These are phyloP conservation scores for Ophiocordyceps camponoti-saundersi DNA, from an alignment of 2,329 filamentous ascomycete species.

Conservation along the genomic window DNA sequence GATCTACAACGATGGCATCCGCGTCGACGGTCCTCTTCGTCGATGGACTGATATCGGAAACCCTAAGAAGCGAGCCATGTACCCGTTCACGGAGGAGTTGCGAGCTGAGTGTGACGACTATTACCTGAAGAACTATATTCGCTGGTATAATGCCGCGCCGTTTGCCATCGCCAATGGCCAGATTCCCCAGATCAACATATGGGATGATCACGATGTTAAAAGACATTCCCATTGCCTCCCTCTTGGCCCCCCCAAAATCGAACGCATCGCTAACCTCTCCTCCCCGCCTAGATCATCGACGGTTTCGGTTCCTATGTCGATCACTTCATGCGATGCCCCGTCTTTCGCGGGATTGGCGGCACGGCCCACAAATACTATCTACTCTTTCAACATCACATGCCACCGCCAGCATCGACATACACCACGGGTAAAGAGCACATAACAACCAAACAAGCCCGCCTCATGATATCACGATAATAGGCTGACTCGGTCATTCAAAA, in stretches of 20 bases:
- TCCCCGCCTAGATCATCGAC: conserved; percentile 54
- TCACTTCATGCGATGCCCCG: conserved; percentile 80
- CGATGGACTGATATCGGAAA: conserved; percentile 74
- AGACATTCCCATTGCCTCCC: conserved; percentile 10
- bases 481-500: background rate
- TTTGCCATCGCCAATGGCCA: conserved; percentile 79
- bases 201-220: conserved; percentile 79
- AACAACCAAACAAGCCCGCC: too few species aligned
- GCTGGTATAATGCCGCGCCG: conserved; percentile 66
- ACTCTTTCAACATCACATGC: conserved; percentile 88
- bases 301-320: conserved; percentile 90
- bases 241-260: background rate
- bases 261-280: conserved; percentile 14
- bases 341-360: conserved; percentile 83
- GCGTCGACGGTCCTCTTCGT: conserved; percentile 66
- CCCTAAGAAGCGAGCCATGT: conserved; percentile 62
- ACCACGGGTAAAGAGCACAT: conserved; percentile 47
- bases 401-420: conserved; percentile 72
- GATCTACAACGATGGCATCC: conserved; percentile 88
- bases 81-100: conserved; percentile 61
- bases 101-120: conserved; percentile 75
- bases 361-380: conserved; percentile 96
- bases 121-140: conserved; percentile 79
- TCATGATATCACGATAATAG: background rate
- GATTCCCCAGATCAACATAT: conserved; percentile 92